Conservation (phyloP, 2,329 filamentous ascomycete genomes). For the Aspergillus jensenii region DNA sequence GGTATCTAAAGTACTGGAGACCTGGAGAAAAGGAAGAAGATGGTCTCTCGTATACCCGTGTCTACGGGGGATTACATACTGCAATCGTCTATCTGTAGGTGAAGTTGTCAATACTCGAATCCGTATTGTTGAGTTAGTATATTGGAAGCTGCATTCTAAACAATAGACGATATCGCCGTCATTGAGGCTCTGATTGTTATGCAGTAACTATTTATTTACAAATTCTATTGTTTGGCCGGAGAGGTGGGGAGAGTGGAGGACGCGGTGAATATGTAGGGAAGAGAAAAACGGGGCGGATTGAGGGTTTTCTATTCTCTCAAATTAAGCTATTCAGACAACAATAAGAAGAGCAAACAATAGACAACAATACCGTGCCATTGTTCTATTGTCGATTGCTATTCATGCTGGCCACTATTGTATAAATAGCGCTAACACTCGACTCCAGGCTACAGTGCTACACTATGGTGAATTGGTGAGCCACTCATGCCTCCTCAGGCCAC, state of each 20-base stretch:
- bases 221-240: background rate
- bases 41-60: background rate
- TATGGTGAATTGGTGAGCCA: no score
- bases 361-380: background rate
- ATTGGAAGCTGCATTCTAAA: slow-evolving; percentile 3
- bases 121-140: slow-evolving; percentile 7
- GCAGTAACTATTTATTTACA: background rate
- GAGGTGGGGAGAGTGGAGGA: background rate
- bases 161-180: slow-evolving; percentile 2
- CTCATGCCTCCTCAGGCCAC: background rate
- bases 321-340: background rate
- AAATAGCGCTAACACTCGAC: background rate
- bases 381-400: background rate
- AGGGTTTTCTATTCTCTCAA: background rate
- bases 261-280: background rate
- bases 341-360: background rate
- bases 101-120: background rate
- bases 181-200: background rate
- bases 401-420: background rate
- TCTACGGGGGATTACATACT: slow-evolving; percentile 1
- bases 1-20: background rate
- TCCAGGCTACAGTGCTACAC: no score
- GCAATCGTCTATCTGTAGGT: background rate
- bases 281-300: background rate
- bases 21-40: background rate